phyloP scores from a whole-genome alignment of 371 early-diverging fungal genomes.

The Mortierella sp. region DNA sequence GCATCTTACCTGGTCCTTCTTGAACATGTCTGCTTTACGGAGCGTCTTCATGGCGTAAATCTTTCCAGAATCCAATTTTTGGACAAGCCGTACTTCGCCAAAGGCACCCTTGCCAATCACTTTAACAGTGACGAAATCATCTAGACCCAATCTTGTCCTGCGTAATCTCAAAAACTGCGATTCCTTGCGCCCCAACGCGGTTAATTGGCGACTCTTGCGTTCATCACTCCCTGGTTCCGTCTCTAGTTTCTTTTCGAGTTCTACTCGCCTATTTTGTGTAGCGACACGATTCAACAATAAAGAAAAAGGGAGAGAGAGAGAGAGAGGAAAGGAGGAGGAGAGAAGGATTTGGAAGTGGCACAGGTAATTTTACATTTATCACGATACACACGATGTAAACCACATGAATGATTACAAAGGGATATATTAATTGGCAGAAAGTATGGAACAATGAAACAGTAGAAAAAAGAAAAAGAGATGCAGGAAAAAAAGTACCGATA shows the following conservation, averaged over 20 bases:
- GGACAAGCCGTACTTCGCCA: conserved; percentile 97
- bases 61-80: conserved; percentile 96
- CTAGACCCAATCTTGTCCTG: conserved; percentile 92
- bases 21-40: conserved; percentile 96
- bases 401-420: no score
- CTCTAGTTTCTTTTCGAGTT: conserved; percentile 82
- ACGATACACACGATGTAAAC: not conserved
- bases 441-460: not conserved
- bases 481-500: not conserved
- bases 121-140: conserved; percentile 96
- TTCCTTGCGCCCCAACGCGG: conserved; percentile 87
- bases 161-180: conserved; percentile 93
- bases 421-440: not conserved
- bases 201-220: conserved; percentile 86
- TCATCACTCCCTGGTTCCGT: conserved; percentile 88
- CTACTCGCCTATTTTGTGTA: conserved; percentile 68
- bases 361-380: not conserved
- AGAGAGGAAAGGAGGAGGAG: no score
- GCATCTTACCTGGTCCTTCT: conserved; percentile 91
- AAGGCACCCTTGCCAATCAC: conserved; percentile 99
- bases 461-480: not conserved
- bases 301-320: not conserved
- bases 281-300: not conserved
- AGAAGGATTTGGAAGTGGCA: not conserved
- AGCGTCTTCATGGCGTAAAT: conserved; percentile 99